phyloP scores from a whole-genome alignment of 177 flowering plant species.

The Vitis hybrid region DNA sequence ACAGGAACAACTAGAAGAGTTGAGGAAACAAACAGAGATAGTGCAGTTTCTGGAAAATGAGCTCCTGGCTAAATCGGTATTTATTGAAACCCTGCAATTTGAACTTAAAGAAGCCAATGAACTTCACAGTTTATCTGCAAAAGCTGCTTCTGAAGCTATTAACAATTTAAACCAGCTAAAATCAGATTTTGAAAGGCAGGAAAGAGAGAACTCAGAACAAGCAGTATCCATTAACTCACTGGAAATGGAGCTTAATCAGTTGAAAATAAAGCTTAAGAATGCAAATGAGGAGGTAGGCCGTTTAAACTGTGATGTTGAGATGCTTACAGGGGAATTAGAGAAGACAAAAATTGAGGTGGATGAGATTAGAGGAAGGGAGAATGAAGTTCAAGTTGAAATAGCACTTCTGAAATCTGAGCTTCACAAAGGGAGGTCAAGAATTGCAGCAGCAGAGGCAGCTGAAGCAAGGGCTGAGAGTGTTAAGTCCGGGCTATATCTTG shows the following conservation, averaged over 20 bases:
- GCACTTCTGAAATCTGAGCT: constrained; percentile 51
- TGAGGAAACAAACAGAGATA: constrained; percentile 25
- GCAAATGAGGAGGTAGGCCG: background rate
- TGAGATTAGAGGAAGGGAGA: constrained; percentile 31
- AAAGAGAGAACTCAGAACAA: too few species aligned
- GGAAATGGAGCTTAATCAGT: too few species aligned
- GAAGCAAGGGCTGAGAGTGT: constrained; percentile 38
- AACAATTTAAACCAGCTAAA: too few species aligned
- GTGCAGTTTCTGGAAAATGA: constrained; percentile 34
- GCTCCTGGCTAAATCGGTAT: constrained; percentile 28
- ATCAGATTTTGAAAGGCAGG: too few species aligned
- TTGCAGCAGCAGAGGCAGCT: constrained; percentile 56
- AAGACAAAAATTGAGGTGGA: constrained; percentile 22
- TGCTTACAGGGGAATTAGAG: constrained; percentile 23
- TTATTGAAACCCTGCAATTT: constrained; percentile 13
- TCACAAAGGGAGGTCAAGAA: constrained; percentile 42
- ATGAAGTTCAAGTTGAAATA: constrained; percentile 42
- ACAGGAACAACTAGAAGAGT: constrained; percentile 29
- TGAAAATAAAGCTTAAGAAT: too few species aligned
- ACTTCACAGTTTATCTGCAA: too few species aligned
- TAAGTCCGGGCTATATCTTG: constrained; percentile 38
- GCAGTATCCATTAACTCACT: too few species aligned
- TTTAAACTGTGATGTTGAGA: constrained; percentile 25
- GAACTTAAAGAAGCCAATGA: too few species aligned
- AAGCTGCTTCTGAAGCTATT: too few species aligned